Conservation (phyloP, 2,329 filamentous ascomycete genomes). For the Arachnopeziza araneosa region DNA sequence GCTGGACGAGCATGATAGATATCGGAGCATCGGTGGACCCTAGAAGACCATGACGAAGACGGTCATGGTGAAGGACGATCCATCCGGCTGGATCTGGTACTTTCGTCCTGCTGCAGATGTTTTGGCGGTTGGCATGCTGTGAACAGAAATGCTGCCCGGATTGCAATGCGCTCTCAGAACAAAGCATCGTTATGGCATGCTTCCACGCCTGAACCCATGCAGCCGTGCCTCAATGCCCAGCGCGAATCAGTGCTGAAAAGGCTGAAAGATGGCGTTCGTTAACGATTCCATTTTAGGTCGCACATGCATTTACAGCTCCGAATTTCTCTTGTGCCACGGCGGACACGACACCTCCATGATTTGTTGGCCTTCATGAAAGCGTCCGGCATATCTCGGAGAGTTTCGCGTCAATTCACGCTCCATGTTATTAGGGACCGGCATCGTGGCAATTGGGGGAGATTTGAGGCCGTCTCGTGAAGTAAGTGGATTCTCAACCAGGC, state of each 20-base stretch:
- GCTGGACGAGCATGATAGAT: no score
- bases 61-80: not conserved
- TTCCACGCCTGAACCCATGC: not conserved
- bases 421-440: not conserved
- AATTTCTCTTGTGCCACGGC: not conserved
- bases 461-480: not conserved
- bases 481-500: not conserved
- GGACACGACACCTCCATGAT: not conserved
- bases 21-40: no score
- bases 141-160: not conserved
- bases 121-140: not conserved
- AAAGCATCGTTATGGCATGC: not conserved
- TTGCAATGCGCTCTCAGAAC: not conserved
- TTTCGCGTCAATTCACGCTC: not conserved
- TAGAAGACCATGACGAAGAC: no score
- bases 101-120: not conserved
- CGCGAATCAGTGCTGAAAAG: not conserved
- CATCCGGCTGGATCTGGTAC: not conserved
- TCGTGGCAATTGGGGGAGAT: not conserved
- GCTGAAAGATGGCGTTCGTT: not conserved
- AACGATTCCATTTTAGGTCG: not conserved
- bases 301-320: not conserved
- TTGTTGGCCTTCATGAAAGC: not conserved
- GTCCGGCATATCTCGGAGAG: not conserved
- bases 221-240: not conserved